phyloP scores from a whole-genome alignment of 305 asterid species.

The Solanum hybrid region DNA sequence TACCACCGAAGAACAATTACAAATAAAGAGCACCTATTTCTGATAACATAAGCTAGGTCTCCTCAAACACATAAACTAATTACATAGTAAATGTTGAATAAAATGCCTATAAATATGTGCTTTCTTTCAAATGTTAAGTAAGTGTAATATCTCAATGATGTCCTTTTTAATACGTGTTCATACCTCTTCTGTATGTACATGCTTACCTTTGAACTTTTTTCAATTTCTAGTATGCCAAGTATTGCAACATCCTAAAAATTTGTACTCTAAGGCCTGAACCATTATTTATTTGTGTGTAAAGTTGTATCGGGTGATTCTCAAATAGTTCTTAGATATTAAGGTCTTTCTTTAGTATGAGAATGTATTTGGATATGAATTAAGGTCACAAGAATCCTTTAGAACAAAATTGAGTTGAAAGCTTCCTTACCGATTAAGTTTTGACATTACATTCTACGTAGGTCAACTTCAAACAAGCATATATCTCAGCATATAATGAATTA shows the following conservation, averaged over 20 bases:
- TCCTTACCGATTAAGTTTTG: background rate
- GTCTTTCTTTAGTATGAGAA: background rate
- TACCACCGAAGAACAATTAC: background rate
- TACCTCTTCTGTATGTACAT: background rate
- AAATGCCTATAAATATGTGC: background rate
- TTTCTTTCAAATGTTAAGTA: background rate
- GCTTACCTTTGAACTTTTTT: background rate
- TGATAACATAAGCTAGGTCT: background rate
- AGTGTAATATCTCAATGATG: background rate
- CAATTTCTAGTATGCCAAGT: background rate
- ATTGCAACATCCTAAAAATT: background rate
- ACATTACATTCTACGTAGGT: background rate
- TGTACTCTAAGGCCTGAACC: too few species aligned
- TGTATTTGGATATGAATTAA: background rate
- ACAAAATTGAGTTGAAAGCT: background rate
- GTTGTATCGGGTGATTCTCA: background rate
- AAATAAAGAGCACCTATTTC: background rate
- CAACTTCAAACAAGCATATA: background rate
- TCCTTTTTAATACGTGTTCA: background rate
- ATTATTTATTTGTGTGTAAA: background rate
- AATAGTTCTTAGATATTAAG: too few species aligned
- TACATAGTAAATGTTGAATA: background rate
- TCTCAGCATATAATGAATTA: background rate
- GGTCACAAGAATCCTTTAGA: background rate
- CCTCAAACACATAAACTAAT: background rate